Base-by-base conservation (phyloP, 179 eudicot genomes). In the Patellifolia procumbens region DNA sequence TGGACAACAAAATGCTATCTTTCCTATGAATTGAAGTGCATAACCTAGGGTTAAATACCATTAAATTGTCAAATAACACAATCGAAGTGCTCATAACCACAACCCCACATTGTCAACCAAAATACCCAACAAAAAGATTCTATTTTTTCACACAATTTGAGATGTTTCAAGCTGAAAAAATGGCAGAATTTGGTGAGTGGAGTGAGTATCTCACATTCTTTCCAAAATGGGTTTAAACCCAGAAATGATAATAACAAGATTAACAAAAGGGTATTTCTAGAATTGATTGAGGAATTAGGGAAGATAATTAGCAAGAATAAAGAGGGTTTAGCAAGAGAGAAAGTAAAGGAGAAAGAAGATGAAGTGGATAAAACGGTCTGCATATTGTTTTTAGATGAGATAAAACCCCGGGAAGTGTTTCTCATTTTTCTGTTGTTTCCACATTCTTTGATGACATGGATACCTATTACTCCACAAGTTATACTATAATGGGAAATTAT, bases 51-150 rank as follows among this genome's bases (percentile, higher is more conserved):
- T 78, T 78, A 39, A 81, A 72, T 16, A 79, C 53, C 49, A 56
- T 81, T 9, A 83, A 46, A 37, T 73, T 81, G 65, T 76, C 58
- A 56, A 70, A 63, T 53, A 83, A 79, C 80, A 73, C 78, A 62
- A 74, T 63, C 49, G 82, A 80, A 83, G 78, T 78, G 86, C 88
- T 83, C 84, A 85, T 85, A 80, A 82, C 83, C 83, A 81, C 88
- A 82, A 75, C 66, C 78, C 86, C 56, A 81, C 86, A 83, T 85
- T 76, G 72, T 83, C 81, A 72, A 74, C 64, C 31, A 71, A 77
- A 59, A 80, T 73, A 76, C 75, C 78, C 78, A 68, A 46, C 66
- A 61, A 55, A 52, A 64, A 34, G 31, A 67, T 55, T 9, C 17
- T 35, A 42, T 34, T 73, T 48, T 68, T 9, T 62, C 15, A 39